A percentile compares a stretch with the other conserved stretches of the same genome.
Evolutionary conservation across 257 asterid genomes (phyloP).

Genomic region (Mentha longifolia): DNA sequence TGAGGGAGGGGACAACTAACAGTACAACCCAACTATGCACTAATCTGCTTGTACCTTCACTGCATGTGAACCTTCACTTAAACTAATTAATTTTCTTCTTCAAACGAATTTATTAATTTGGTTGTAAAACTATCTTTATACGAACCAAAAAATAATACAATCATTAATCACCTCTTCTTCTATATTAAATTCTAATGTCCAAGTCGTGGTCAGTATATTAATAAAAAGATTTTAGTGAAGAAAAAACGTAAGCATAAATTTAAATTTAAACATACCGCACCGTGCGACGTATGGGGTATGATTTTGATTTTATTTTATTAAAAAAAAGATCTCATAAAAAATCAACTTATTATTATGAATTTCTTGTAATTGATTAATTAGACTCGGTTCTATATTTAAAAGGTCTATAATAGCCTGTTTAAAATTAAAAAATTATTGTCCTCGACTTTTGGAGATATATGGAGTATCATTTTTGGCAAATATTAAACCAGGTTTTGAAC

Average conservation of each 20-base stretch:
- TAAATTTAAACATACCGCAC: not conserved
- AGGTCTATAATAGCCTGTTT: no score
- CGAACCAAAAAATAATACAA: not conserved
- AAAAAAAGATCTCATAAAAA: no score
- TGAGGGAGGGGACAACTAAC: conserved; percentile 26
- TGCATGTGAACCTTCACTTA: not conserved
- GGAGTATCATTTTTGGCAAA: conserved; percentile 4
- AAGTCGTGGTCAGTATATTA: not conserved
- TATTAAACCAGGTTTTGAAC: not conserved
- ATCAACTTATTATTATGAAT: no score
- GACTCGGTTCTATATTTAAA: no score
- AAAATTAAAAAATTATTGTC: no score
- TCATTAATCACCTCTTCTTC: not conserved
- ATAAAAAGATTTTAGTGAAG: not conserved
- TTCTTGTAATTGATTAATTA: no score
- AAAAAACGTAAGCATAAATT: not conserved
- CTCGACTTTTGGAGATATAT: not conserved
- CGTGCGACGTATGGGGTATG: no score
- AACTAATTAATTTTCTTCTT: not conserved
- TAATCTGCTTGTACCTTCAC: conserved; percentile 31
- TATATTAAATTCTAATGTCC: not conserved
- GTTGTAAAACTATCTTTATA: not conserved
- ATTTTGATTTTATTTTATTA: no score
- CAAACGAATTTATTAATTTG: not conserved
- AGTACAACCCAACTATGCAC: conserved; percentile 35